Conservation (phyloP, 176 grass and related monocot species). For the Aegilops bicornis region DNA sequence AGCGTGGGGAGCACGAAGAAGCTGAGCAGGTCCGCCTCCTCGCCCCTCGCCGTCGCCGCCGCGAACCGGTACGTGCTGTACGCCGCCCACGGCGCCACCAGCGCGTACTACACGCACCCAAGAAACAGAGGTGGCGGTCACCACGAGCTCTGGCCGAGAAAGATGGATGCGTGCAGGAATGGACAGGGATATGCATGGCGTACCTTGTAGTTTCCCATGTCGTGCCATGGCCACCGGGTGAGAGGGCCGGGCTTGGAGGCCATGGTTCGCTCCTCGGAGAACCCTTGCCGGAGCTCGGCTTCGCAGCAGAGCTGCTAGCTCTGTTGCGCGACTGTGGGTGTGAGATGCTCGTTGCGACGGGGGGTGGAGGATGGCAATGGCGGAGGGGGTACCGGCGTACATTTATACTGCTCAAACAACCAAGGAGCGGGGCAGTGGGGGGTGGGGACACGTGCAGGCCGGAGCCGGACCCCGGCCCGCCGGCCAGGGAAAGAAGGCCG, state of each 20-base stretch:
- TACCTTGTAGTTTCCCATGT: slow-evolving; percentile 49
- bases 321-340: not conserved
- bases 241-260: slow-evolving; percentile 43
- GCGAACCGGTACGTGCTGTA: slow-evolving; percentile 47
- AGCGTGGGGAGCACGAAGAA: slow-evolving; percentile 44
- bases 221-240: slow-evolving; percentile 54
- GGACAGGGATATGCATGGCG: fast-evolving
- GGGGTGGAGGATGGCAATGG: not conserved
- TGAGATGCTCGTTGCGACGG: not conserved
- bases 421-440: not conserved
- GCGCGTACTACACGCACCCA: slow-evolving; percentile 19
- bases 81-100: slow-evolving; percentile 59
- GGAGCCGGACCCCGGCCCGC: too few species aligned
- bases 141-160: not conserved
- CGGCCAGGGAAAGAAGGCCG: too few species aligned
- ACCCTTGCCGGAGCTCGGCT: not conserved
- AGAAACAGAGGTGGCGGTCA: not conserved
- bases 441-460: not conserved
- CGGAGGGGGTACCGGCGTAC: not conserved
- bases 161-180: too few species aligned
- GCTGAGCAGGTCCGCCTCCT: slow-evolving; percentile 32
- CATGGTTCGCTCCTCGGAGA: not conserved
- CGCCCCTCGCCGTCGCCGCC: slow-evolving; percentile 6
- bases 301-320: not conserved
- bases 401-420: not conserved